These are phyloP conservation scores for Ramaria sp. DNA, from an alignment of 768 basidiomycete genomes.

Conservation along the genomic window DNA sequence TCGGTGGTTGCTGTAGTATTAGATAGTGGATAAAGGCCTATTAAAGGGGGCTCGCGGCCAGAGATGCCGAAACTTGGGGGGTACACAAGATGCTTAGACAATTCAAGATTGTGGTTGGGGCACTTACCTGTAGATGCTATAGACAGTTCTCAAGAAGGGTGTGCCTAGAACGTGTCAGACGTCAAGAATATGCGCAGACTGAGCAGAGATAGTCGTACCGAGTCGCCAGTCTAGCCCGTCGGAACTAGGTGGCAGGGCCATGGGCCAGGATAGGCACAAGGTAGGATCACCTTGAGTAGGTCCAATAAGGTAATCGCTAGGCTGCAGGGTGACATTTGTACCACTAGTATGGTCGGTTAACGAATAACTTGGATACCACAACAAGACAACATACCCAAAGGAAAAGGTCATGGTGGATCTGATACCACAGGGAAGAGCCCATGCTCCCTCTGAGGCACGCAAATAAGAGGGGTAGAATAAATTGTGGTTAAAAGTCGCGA, in stretches of 20 bases:
- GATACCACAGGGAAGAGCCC: constrained; percentile 66
- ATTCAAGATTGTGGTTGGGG: neutral
- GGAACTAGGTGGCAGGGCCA: constrained; percentile 48
- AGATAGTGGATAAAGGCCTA: constrained; percentile 59
- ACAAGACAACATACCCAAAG: constrained; percentile 42
- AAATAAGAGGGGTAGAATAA: neutral
- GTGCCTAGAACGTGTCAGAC: constrained; percentile 28
- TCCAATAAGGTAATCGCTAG: constrained; percentile 71
- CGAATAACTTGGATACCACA: neutral
- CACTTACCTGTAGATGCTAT: constrained; percentile 62
- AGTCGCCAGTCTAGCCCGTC: constrained; percentile 82
- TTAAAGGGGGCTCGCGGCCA: constrained; percentile 59
- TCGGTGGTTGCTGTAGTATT: constrained; percentile 29
- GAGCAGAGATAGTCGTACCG: constrained; percentile 28
- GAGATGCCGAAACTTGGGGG: constrained; percentile 70
- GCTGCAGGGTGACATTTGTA: constrained; percentile 49
- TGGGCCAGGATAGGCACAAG: constrained; percentile 68
- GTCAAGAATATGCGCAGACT: neutral
- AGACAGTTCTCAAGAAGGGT: constrained; percentile 64
- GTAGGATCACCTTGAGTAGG: constrained; percentile 51
- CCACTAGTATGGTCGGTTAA: constrained; percentile 22
- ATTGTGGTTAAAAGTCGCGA: constrained; percentile 39
- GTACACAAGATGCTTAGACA: constrained; percentile 3
- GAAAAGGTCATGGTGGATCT: constrained; percentile 47
- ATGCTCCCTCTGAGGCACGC: constrained; percentile 42